Evolutionary conservation across 257 asterid species (phyloP), one percentile per base, ranked within the genome.

Genomic region (Przewalskia tangutica): DNA sequence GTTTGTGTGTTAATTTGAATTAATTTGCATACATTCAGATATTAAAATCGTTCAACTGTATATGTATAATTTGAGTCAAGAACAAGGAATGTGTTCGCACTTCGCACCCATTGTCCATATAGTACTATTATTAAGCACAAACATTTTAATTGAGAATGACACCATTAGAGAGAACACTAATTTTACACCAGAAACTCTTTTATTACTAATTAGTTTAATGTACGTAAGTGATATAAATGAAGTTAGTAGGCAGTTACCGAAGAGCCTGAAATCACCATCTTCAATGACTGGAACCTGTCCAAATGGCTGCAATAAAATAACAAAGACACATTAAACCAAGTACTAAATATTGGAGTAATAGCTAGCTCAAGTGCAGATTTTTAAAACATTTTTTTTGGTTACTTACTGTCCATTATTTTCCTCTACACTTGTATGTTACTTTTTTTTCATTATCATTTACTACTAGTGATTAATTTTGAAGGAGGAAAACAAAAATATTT

Each of bases 261-360:
- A 93, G 50, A 95, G 97, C 89, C 62, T 92, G 89, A 95, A 88
- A 80, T 92, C 93, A 2, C 94, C 97, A 58, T 93, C 98, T 85
- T 89, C 97, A 63, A 92, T 87, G 1, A 91, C 95, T 5, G 97
- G 99, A 67, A 93, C 95, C 82, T 89, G 97, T 81, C 98, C 99
- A 81, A 95, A 95, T 56, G 99, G 99, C 99, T 93, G 93, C 87
- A 84, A 44, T 81, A 27, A 63, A 56, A 60, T 44, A 8, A 64
- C 27, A n/a, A 20, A 80, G 10, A 27, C 58, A 44, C 27, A 53
- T 48, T 27, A 76, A 3, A 48, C 17, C 63, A 48, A 18, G 56
- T 16, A 4, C 6, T 40, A 9, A 40, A 40, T 7, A 2, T 5
- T 27, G 32, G 4, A 68, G 4, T 44, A 34, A 54, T 16, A 54